Percentiles rank a stretch among this genome's conserved stretches.
Evolutionary conservation across 2,329 filamentous ascomycete genomes (phyloP).

Genomic region (Sclerotinia minor): DNA sequence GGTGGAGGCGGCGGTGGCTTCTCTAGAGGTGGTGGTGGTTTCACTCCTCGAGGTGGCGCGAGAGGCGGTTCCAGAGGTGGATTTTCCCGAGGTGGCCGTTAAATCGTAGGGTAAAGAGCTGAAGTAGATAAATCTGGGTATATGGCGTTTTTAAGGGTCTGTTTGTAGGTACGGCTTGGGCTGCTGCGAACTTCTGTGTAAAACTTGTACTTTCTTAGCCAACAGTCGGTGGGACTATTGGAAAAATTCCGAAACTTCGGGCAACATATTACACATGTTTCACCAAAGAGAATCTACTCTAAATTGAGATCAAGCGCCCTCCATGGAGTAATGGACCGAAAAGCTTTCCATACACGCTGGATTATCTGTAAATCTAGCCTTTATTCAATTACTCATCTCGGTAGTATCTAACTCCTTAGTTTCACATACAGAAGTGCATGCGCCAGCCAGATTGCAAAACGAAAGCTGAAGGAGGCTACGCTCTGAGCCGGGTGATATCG

Average conservation of each 20-base stretch:
- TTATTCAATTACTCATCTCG: neutral
- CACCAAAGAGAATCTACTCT: neutral
- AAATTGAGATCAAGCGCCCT: neutral
- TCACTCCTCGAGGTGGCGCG: conserved; percentile 37
- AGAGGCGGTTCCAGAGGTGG: conserved; percentile 40
- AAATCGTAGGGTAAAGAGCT: conserved; percentile 4
- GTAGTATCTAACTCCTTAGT: neutral
- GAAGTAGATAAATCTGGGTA: conserved; percentile 23
- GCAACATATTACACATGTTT: conserved; percentile 19
- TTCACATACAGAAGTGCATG: neutral
- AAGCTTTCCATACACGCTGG: neutral
- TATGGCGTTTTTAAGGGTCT: conserved; percentile 25
- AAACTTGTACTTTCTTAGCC: conserved; percentile 24
- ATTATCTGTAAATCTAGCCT: neutral
- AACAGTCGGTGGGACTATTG: conserved; percentile 15
- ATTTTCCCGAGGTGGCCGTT: conserved; percentile 38
- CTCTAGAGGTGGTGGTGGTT: conserved; percentile 41
- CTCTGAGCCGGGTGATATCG: neutral
- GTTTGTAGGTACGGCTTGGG: conserved; percentile 23
- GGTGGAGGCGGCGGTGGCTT: conserved; percentile 40
- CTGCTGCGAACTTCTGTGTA: conserved; percentile 25
- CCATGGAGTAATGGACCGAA: neutral
- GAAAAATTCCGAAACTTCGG: conserved; percentile 11
- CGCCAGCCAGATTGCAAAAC: neutral
- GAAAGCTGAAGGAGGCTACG: neutral